Percentiles rank a stretch among this genome's conserved stretches.
Conservation (phyloP, 192 early-diverging fungal genomes). For the Podila horticola region DNA sequence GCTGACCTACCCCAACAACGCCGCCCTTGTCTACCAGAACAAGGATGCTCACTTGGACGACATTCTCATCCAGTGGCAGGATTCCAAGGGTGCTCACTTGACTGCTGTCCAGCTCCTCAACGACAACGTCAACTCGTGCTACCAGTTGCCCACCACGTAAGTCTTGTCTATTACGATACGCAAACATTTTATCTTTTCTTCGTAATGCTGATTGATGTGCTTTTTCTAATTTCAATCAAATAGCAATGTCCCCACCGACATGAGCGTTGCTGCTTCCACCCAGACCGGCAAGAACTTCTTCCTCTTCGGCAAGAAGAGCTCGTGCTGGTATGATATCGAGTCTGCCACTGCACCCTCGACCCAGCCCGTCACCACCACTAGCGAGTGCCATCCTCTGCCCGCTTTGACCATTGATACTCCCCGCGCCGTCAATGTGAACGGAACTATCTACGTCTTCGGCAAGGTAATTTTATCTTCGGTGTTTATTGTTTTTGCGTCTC, state of each 20-base stretch:
- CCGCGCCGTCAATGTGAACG: conserved; percentile 20
- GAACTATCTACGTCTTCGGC: conserved; percentile 46
- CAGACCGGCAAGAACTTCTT: conserved; percentile 36
- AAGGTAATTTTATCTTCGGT: conserved; percentile 11
- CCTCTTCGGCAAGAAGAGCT: conserved; percentile 45
- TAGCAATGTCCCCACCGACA: conserved; percentile 41
- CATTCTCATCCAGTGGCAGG: conserved; percentile 40
- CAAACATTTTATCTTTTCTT: no score
- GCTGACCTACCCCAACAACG: conserved; percentile 41
- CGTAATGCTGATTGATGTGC: no score
- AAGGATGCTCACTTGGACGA: conserved; percentile 14
- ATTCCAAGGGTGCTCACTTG: conserved; percentile 32
- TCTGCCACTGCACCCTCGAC: conserved; percentile 17
- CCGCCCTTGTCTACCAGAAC: conserved; percentile 40
- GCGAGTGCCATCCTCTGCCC: conserved; percentile 30
- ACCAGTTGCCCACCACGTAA: conserved; percentile 32
- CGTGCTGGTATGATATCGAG: conserved; percentile 33
- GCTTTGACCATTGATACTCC: conserved; percentile 25
- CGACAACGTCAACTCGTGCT: conserved; percentile 35
- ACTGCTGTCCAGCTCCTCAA: conserved; percentile 45
- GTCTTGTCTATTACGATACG: neutral
- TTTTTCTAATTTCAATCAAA: no score
- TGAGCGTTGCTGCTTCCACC: conserved; percentile 28
- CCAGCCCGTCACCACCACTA: conserved; percentile 25
- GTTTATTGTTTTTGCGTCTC: neutral